Evolutionary conservation across 2,329 filamentous ascomycete species (phyloP).

Genomic region (Microsporum canis): DNA sequence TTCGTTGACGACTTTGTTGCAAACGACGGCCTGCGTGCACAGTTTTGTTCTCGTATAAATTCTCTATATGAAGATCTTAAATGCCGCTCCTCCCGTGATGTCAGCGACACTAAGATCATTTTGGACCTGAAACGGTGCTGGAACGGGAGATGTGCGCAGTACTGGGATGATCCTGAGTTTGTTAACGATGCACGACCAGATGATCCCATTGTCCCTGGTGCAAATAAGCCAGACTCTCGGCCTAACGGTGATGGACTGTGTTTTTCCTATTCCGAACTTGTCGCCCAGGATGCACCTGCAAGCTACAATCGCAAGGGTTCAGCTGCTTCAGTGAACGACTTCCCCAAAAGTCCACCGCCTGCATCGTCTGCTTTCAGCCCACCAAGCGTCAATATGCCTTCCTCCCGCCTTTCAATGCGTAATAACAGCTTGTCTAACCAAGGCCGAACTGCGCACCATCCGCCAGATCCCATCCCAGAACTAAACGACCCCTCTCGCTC

Average conservation of each 20-base stretch:
- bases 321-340: neutral
- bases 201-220: slow-evolving; percentile 61
- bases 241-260: slow-evolving; percentile 6
- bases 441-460: slow-evolving; percentile 32
- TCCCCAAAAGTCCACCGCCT: slow-evolving; percentile 23
- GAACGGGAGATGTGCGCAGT: slow-evolving; percentile 78
- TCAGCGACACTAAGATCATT: slow-evolving; percentile 70
- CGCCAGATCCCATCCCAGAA: slow-evolving; percentile 28
- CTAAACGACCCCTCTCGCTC: slow-evolving; percentile 19
- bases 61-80: slow-evolving; percentile 43
- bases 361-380: neutral
- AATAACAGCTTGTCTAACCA: slow-evolving; percentile 14
- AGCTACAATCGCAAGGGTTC: neutral
- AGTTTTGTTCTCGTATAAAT: slow-evolving; percentile 76
- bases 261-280: neutral
- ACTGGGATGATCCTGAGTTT: slow-evolving; percentile 69
- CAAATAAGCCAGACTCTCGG: slow-evolving; percentile 50
- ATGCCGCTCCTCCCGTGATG: slow-evolving; percentile 41
- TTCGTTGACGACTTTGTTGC: slow-evolving; percentile 88
- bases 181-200: slow-evolving; percentile 51
- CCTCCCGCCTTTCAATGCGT: slow-evolving; percentile 10
- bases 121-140: slow-evolving; percentile 95
- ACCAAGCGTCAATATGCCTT: slow-evolving; percentile 16
- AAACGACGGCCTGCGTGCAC: slow-evolving; percentile 58
- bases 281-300: neutral